These are phyloP conservation scores for Nemania sp. DNA, from an alignment of 2,329 filamentous ascomycete species.

Conservation along the genomic window DNA sequence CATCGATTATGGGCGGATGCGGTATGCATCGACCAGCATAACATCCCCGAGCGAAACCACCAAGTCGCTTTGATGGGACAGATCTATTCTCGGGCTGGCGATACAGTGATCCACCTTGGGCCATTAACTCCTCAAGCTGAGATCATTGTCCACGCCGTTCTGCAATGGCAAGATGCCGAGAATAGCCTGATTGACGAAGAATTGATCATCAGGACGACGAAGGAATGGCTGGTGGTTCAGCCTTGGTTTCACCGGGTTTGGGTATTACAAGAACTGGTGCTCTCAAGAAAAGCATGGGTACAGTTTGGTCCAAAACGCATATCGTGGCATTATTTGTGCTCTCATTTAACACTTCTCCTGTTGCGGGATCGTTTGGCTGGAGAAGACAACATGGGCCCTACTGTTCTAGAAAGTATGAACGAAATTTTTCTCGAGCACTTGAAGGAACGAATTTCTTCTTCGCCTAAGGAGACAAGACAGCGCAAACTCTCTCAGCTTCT, in stretches of 20 bases:
- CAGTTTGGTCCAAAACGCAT: slow-evolving; percentile 12
- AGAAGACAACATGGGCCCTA: background rate
- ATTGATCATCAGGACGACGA: background rate
- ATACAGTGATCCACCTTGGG: slow-evolving; percentile 19
- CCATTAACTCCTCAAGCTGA: background rate
- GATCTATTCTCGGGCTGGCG: slow-evolving; percentile 15
- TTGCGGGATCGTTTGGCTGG: no score
- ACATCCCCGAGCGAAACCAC: slow-evolving; percentile 15
- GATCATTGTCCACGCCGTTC: background rate
- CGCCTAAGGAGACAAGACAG: no score
- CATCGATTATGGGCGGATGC: slow-evolving; percentile 10
- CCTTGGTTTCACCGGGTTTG: slow-evolving; percentile 24
- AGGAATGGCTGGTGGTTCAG: background rate
- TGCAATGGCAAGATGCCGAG: background rate
- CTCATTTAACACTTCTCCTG: background rate
- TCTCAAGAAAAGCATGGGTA: slow-evolving; percentile 20
- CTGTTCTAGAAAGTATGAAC: background rate
- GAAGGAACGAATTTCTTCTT: background rate
- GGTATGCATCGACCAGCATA: slow-evolving; percentile 18
- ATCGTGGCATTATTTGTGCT: slow-evolving; percentile 12
- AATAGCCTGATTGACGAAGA: background rate
- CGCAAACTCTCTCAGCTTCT: background rate
- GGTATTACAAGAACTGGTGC: slow-evolving; percentile 22
- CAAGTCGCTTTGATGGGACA: slow-evolving; percentile 20
- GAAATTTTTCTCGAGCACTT: background rate